These are phyloP conservation scores for Fusarium coffeatum DNA, from an alignment of 2,329 filamentous ascomycete genomes.

Conservation along the genomic window DNA sequence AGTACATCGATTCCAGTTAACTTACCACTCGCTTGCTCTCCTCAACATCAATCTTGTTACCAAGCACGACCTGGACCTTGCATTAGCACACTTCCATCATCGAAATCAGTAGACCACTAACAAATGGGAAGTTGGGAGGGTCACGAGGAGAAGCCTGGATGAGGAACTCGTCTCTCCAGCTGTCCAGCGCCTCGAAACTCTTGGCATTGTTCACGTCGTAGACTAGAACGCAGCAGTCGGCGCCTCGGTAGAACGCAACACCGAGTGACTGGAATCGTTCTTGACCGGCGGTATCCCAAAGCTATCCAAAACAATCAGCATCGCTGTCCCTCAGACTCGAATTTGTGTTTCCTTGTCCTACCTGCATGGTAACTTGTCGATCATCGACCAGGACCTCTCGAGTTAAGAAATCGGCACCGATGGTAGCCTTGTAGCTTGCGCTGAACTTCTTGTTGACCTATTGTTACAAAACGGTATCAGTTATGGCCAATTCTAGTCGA, in stretches of 20 bases:
- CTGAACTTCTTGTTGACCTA: constrained; percentile 99
- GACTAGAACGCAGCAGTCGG: constrained; percentile 97
- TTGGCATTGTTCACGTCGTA: constrained; percentile 99
- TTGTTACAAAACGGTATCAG: constrained; percentile 26
- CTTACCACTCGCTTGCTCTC: constrained; percentile 91
- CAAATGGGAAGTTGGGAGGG: constrained; percentile 97
- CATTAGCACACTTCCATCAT: constrained; percentile 33
- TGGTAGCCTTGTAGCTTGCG: constrained; percentile 99
- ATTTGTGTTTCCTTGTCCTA: constrained; percentile 53
- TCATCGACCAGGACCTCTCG: constrained; percentile 98
- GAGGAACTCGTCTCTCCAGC: constrained; percentile 97
- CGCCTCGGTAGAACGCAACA: constrained; percentile 96
- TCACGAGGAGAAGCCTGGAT: constrained; percentile 97
- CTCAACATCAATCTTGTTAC: constrained; percentile 99
- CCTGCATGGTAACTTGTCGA: constrained; percentile 98
- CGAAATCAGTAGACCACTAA: constrained; percentile 62
- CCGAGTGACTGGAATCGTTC: constrained; percentile 97
- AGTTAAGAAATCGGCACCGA: constrained; percentile 97
- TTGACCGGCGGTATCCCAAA: constrained; percentile 98
- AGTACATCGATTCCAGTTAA: background rate
- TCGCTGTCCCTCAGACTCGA: background rate
- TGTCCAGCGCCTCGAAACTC: constrained; percentile 98
- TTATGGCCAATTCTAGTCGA: constrained; percentile 3
- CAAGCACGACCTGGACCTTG: constrained; percentile 81
- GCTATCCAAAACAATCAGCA: constrained; percentile 61